Percentiles rank a stretch among this genome's conserved stretches.
Evolutionary conservation across 1,139 yeast species (phyloP).

Genomic region (Taphrina populina): DNA sequence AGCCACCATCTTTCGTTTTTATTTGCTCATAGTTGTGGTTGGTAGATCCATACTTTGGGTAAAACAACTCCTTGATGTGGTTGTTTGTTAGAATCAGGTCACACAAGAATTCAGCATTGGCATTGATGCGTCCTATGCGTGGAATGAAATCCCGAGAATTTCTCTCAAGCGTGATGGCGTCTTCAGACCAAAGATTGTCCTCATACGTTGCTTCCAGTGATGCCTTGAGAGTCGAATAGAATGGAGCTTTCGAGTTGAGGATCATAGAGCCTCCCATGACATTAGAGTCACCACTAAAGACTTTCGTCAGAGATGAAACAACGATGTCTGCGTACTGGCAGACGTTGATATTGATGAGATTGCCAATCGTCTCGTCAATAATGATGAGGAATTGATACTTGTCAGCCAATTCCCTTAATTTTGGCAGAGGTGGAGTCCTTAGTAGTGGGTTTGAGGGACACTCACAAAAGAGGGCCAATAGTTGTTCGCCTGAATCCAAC

Average conservation of each 20-base stretch:
- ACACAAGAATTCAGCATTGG: slow-evolving; percentile 60
- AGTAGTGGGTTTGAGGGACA: slow-evolving; percentile 90
- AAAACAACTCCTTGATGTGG: slow-evolving; percentile 60
- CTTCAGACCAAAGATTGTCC: slow-evolving; percentile 88
- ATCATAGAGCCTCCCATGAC: slow-evolving; percentile 91
- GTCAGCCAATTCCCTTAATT: slow-evolving; percentile 64
- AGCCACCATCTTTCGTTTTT: slow-evolving; percentile 73
- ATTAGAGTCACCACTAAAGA: slow-evolving; percentile 90
- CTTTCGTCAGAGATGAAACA: slow-evolving; percentile 83
- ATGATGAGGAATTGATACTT: slow-evolving; percentile 72
- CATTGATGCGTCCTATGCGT: slow-evolving; percentile 65
- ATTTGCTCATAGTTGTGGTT: slow-evolving; percentile 67
- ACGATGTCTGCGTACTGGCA: slow-evolving; percentile 80
- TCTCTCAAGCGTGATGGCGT: slow-evolving; percentile 85
- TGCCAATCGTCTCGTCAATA: slow-evolving; percentile 92
- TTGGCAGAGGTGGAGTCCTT: slow-evolving; percentile 72
- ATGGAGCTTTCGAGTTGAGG: slow-evolving; percentile 63
- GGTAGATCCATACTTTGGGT: slow-evolving; percentile 63
- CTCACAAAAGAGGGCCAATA: slow-evolving; percentile 78
- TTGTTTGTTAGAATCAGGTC: slow-evolving; percentile 45
- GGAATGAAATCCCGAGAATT: slow-evolving; percentile 83
- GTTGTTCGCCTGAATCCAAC: slow-evolving; percentile 61
- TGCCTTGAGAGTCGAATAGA: slow-evolving; percentile 55
- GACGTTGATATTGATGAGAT: slow-evolving; percentile 78
- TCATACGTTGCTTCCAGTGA: slow-evolving; percentile 59